phyloP scores from a whole-genome alignment of 768 basidiomycete genomes.

The Leccinum truebloodii region DNA sequence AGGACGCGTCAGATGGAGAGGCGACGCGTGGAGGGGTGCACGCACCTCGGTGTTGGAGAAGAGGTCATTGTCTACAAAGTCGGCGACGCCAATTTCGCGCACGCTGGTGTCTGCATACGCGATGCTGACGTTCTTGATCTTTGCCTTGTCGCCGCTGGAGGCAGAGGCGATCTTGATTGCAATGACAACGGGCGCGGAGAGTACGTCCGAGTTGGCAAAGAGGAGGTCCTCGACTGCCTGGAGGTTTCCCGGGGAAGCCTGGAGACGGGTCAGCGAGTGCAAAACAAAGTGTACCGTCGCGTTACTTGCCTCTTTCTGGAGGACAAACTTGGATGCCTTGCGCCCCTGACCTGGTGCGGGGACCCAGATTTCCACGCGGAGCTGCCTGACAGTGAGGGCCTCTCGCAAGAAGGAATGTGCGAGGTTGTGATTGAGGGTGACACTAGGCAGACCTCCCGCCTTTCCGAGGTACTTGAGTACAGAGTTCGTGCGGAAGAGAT shows the following conservation, averaged over 20 bases:
- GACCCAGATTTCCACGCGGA: slow-evolving; percentile 89
- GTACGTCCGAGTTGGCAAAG: slow-evolving; percentile 78
- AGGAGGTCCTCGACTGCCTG: slow-evolving; percentile 79
- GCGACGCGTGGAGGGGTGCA: neutral
- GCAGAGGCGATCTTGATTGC: slow-evolving; percentile 75
- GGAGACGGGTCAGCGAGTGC: slow-evolving; percentile 22
- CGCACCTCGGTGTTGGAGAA: slow-evolving; percentile 93
- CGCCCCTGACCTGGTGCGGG: slow-evolving; percentile 74
- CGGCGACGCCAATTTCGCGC: slow-evolving; percentile 83
- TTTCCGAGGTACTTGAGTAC: slow-evolving; percentile 87
- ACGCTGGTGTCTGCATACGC: slow-evolving; percentile 91
- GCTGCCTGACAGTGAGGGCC: slow-evolving; percentile 85
- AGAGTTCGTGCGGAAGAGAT: slow-evolving; percentile 84
- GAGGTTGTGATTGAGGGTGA: slow-evolving; percentile 71
- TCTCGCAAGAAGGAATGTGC: slow-evolving; percentile 86
- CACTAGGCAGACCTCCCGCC: slow-evolving; percentile 66
- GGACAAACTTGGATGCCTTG: slow-evolving; percentile 68
- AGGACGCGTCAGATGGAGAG: slow-evolving; percentile 1
- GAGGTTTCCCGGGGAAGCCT: slow-evolving; percentile 77
- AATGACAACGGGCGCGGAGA: slow-evolving; percentile 86
- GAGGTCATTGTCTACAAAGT: slow-evolving; percentile 92
- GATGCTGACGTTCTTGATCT: slow-evolving; percentile 73
- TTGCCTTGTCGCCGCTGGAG: slow-evolving; percentile 53
- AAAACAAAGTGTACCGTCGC: neutral
- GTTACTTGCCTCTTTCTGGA: slow-evolving; percentile 74